Evolutionary conservation across 2,329 filamentous ascomycete genomes (phyloP), one percentile per base, ranked within the genome.

Genomic region (Sclerotinia subarctica): DNA sequence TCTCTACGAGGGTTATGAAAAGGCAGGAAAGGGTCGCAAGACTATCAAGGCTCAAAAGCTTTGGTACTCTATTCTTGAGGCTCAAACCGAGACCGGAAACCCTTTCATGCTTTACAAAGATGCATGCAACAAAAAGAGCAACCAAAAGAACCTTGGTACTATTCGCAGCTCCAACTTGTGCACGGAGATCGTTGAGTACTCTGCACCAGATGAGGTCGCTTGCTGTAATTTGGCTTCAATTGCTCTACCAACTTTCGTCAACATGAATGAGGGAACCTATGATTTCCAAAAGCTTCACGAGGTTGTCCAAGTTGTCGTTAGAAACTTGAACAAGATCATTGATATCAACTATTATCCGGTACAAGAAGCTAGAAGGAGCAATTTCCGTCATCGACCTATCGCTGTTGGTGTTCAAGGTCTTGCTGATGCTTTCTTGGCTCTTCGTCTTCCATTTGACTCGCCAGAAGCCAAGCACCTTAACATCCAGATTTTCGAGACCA

Each of bases 71-170:
- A 97, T 99, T 73, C 87, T 99, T 59, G 95, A 99, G 83, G 92
- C 95, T 62, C 95, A 99, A 84, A 98, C 94, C 46, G 95, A 99
- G 88, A 99, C 95, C 57, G 95, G 95, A 75, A 98, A 96, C 82
- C 95, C 95, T 60, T 99, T 97, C 83, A 99, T 99, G 93, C 89
- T 98, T 70, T 99, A 99, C 89, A 99, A 99, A 86, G 95, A 99
- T 82, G 87, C 90, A 77, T 94, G 91, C 88, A 99, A 99, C 88
- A 89, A 89, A 80, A 99, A 99, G 90, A 97, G 94, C 86, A 99
- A 99, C 87, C 95, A 99, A 84, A 98, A 99, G 90, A 99, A 99
- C 82, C 86, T 99, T 44, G 95, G 95, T 73, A 97, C 94, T 71
- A 99, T 99, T 76, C 93, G 93, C 81, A 97, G 93, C 85, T 99